Evolutionary conservation across 116 monocot genomes (phyloP).

Genomic region (Trichopus zeylanicus): DNA sequence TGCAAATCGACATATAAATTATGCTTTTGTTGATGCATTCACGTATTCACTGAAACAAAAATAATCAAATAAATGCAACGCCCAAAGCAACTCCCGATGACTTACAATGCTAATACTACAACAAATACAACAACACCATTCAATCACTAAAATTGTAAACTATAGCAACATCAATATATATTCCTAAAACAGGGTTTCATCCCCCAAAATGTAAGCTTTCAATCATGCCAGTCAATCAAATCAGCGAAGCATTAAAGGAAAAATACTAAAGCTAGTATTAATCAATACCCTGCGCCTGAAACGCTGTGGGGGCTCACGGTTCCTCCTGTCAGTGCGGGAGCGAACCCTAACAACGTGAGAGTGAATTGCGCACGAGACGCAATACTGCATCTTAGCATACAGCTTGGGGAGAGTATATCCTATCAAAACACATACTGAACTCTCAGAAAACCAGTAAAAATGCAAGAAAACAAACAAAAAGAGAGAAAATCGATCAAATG

Average conservation of each 20-base stretch:
- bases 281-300: conserved; percentile 63
- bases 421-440: conserved; percentile 1
- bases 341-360: conserved; percentile 81
- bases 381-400: conserved; percentile 67
- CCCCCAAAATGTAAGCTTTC: too few relatives aligned
- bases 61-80: neutral
- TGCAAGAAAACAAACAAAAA: neutral
- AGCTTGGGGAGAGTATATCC: conserved; percentile 65
- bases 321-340: conserved; percentile 54
- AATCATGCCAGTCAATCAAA: neutral
- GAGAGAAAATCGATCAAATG: neutral
- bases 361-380: conserved; percentile 80
- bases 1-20: neutral
- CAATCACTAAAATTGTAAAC: too few relatives aligned
- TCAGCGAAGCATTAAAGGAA: neutral
- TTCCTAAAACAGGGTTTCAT: too few relatives aligned
- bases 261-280: neutral
- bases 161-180: neutral
- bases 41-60: too few relatives aligned
- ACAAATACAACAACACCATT: too few relatives aligned
- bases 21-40: conserved; percentile 1
- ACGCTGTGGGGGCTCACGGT: conserved; percentile 71
- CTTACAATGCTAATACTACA: too few relatives aligned
- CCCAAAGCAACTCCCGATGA: neutral
- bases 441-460: neutral